These are phyloP conservation scores for Sporothrix pseudoabietina DNA, from an alignment of 2,329 filamentous ascomycete species.

Conservation along the genomic window DNA sequence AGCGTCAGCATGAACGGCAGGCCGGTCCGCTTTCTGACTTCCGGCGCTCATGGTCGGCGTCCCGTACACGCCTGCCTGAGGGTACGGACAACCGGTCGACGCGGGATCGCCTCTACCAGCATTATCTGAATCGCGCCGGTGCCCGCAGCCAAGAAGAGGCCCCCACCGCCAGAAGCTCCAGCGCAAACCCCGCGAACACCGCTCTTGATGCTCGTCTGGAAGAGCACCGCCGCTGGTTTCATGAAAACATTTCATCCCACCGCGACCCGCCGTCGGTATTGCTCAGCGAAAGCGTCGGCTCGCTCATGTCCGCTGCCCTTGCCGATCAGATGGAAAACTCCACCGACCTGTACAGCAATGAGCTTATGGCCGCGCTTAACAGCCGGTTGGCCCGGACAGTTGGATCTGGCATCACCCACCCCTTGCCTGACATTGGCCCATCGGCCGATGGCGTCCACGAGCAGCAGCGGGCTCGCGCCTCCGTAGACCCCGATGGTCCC, in stretches of 20 bases:
- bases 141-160: background rate
- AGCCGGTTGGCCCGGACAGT: background rate
- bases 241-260: slow-evolving; percentile 1
- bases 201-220: background rate
- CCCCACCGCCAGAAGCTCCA: background rate
- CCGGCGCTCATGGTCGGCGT: background rate
- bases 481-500: background rate
- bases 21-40: background rate
- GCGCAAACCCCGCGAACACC: background rate
- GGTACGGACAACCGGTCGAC: background rate
- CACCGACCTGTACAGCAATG: background rate
- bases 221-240: slow-evolving; percentile 11
- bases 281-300: background rate
- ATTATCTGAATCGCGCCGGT: slow-evolving; percentile 2
- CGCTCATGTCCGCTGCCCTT: background rate
- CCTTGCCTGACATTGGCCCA: background rate
- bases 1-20: slow-evolving; percentile 8
- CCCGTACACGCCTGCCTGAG: background rate
- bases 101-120: background rate
- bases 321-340: background rate
- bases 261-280: background rate
- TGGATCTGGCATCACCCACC: background rate
- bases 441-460: background rate
- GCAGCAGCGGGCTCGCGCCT: background rate
- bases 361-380: background rate